Evolutionary conservation across 148 eudicot species (phyloP).

Genomic region (Euryodendron excelsum): DNA sequence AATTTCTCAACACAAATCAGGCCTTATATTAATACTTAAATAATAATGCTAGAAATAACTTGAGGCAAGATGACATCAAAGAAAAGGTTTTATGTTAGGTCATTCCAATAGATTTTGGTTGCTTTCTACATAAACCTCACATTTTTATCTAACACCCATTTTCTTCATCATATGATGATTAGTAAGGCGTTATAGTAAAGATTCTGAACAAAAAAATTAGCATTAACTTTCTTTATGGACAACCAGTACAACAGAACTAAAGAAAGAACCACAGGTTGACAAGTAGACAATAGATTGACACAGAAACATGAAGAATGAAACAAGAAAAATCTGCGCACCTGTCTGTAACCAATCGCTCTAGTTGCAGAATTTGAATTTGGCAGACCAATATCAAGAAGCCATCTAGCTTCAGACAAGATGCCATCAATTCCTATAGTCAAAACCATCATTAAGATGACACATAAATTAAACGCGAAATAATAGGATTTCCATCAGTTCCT

Average conservation of each 20-base stretch:
- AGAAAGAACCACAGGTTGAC: not conserved
- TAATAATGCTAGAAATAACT: not conserved
- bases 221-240: not conserved
- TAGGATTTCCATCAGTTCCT: not conserved
- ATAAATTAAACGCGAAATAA: not conserved
- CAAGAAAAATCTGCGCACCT: conserved; percentile 39
- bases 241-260: not conserved
- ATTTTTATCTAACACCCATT: no score
- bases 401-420: conserved; percentile 75
- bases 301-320: not conserved
- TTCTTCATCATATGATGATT: no score
- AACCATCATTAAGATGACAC: not conserved
- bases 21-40: not conserved
- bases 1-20: not conserved
- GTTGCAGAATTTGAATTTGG: conserved; percentile 96
- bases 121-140: no score
- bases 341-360: conserved; percentile 93
- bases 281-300: no score
- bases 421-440: conserved; percentile 60
- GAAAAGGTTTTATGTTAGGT: no score
- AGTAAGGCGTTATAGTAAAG: not conserved
- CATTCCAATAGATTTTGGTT: no score
- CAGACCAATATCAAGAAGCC: conserved; percentile 94
- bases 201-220: not conserved
- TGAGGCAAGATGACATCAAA: no score